Evolutionary conservation across 768 basidiomycete species (phyloP), one percentile per base, ranked within the genome.

Genomic region (Dacryopinax spathularia): DNA sequence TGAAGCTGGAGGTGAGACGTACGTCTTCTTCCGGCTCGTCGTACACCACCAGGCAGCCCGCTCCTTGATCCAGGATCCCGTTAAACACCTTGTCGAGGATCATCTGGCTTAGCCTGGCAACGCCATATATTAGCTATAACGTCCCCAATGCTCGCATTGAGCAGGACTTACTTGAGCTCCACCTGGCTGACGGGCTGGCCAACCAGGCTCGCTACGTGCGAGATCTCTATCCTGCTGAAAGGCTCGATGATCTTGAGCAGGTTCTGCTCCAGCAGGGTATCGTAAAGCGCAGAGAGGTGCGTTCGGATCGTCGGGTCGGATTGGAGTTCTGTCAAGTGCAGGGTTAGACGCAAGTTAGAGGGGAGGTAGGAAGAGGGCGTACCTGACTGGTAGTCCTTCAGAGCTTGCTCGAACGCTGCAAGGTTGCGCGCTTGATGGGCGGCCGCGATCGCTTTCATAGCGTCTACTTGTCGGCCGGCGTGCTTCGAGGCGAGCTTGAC

Each of bases 201-300:
- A 4, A 98, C 95, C 66, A 83, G 78, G 70, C 83, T 77, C 1
- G 95, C 95, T 18, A 99, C 88, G 70, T 93, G 84, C 62, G 84
- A 84, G 22, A 99, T 82, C 75, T 98, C 93, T 16, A 99, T 89
- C 7, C 89, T 82, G 10, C 87, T 89, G 74, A 95, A 99, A 1
- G 94, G 95, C 76, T 99, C 95, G 25, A 98, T 90, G 67, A 97
- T 94, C 34, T 95, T 81, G 33, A 97, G 78, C 5, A 99, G 77
- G 73, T 99, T 99, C 73, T 98, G 95, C 72, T 96, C 90, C 10
- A 99, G 82, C 1, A 99, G 80, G 1, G 92, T 97, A 72, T 99
- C 96, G 75, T 98, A 99, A 27, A 99, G 77, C 10, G 89, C 86
- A 0, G 92, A 85, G 31, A 99, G 85, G 71, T 99, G 95, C 10